A percentile compares a stretch with the other conserved stretches of the same genome.
phyloP scores from a whole-genome alignment of 805 yeast genomes.

The Myxozyma geophila region DNA sequence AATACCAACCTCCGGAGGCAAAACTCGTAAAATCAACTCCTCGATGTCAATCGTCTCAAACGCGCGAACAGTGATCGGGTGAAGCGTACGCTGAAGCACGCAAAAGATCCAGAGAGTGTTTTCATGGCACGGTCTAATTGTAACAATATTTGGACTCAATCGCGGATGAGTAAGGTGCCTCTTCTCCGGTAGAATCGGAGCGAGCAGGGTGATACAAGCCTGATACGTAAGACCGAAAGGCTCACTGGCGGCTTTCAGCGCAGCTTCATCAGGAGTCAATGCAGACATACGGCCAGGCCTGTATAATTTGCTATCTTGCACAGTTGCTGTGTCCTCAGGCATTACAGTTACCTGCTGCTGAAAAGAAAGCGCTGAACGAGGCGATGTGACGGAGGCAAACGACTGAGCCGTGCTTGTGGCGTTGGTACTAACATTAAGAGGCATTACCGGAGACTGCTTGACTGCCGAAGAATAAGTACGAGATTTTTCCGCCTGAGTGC shows the following conservation, averaged over 20 bases:
- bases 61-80: constrained; percentile 37
- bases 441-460: constrained; percentile 14
- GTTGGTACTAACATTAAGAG: constrained; percentile 23
- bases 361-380: background rate
- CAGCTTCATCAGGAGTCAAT: constrained; percentile 31
- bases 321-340: constrained; percentile 22
- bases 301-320: constrained; percentile 13
- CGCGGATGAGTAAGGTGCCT: constrained; percentile 35
- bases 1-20: constrained; percentile 34
- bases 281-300: constrained; percentile 34
- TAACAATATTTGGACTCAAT: constrained; percentile 35
- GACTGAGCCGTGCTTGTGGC: background rate
- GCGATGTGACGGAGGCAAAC: background rate
- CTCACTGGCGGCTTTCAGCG: constrained; percentile 22
- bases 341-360: constrained; percentile 24
- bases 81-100: constrained; percentile 34
- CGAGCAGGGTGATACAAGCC: constrained; percentile 33
- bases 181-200: constrained; percentile 33
- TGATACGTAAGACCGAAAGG: constrained; percentile 33
- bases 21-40: constrained; percentile 29
- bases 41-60: constrained; percentile 37
- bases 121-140: constrained; percentile 35
- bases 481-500: constrained; percentile 1
- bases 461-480: constrained; percentile 32
- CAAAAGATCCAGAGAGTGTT: constrained; percentile 36